Evolutionary conservation across 1,284 basidiomycete species (phyloP).

Genomic region (Melampsora americana): DNA sequence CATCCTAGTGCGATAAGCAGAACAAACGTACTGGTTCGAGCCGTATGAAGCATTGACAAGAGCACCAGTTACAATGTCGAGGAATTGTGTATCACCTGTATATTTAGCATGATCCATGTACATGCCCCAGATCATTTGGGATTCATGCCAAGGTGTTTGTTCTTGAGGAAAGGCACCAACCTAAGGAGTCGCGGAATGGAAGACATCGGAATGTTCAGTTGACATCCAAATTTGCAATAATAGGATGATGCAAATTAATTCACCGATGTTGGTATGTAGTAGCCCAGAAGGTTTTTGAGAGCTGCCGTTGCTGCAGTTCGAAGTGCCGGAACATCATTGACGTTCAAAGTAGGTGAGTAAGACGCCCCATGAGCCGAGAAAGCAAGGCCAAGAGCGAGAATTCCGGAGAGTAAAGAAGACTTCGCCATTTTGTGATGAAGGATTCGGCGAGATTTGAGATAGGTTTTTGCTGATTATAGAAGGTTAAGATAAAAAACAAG

Average conservation of each 20-base stretch:
- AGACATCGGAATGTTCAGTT: not conserved
- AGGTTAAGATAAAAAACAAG: too few relatives aligned
- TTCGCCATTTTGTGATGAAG: not conserved
- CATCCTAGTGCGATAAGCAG: not conserved
- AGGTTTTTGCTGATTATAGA: too few relatives aligned
- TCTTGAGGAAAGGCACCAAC: constrained; percentile 26
- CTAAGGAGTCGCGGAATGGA: not conserved
- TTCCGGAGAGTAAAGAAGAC: not conserved
- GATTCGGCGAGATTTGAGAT: too few relatives aligned
- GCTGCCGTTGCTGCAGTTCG: constrained; percentile 13
- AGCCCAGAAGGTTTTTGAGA: constrained; percentile 33
- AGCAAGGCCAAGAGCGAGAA: not conserved
- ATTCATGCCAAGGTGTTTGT: constrained; percentile 41
- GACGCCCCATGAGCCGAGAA: not conserved
- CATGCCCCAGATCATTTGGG: constrained; percentile 40
- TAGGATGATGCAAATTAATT: not conserved
- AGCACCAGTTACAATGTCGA: constrained; percentile 39
- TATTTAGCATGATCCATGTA: constrained; percentile 43
- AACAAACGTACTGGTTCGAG: constrained; percentile 11
- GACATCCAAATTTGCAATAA: not conserved
- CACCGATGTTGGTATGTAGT: constrained; percentile 15
- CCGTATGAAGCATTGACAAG: constrained; percentile 42
- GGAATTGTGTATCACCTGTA: constrained; percentile 38
- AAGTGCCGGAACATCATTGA: constrained; percentile 23
- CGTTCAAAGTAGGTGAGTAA: constrained; percentile 21